Evolutionary conservation across 345 rosid species (phyloP).

Genomic region (Camelina laxa): DNA sequence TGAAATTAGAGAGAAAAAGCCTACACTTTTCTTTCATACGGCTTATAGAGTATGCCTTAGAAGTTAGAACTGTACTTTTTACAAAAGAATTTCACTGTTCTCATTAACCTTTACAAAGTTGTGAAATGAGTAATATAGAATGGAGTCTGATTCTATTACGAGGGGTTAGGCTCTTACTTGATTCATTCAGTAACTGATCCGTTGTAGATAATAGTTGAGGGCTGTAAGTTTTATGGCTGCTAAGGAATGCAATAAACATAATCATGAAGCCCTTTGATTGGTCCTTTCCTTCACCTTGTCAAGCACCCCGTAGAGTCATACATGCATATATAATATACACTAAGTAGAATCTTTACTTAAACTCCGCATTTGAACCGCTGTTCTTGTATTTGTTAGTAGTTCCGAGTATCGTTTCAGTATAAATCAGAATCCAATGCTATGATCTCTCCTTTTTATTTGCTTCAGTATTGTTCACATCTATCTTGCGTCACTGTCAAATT

Average conservation of each 20-base stretch:
- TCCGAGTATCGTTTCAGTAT: background rate
- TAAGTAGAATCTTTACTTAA: conserved; percentile 8
- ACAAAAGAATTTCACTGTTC: background rate
- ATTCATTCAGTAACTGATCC: background rate
- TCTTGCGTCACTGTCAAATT: background rate
- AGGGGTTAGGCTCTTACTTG: background rate
- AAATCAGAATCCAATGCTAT: background rate
- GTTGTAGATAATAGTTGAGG: background rate
- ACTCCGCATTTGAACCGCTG: background rate
- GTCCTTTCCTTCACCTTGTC: background rate
- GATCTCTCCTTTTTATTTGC: conserved; percentile 7
- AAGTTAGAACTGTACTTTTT: background rate
- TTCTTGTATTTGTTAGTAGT: background rate
- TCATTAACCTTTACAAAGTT: background rate
- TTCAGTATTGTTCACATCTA: background rate
- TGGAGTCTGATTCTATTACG: background rate
- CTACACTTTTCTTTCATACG: background rate
- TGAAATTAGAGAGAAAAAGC: background rate
- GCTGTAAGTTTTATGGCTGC: background rate
- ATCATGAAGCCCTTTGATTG: no score
- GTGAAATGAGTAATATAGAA: background rate
- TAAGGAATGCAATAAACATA: background rate
- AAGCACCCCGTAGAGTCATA: background rate
- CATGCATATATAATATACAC: background rate
- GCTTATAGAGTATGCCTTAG: background rate